Evolutionary conservation across 1,284 basidiomycete genomes (phyloP).

Genomic region (Ceratobasidium sp.): DNA sequence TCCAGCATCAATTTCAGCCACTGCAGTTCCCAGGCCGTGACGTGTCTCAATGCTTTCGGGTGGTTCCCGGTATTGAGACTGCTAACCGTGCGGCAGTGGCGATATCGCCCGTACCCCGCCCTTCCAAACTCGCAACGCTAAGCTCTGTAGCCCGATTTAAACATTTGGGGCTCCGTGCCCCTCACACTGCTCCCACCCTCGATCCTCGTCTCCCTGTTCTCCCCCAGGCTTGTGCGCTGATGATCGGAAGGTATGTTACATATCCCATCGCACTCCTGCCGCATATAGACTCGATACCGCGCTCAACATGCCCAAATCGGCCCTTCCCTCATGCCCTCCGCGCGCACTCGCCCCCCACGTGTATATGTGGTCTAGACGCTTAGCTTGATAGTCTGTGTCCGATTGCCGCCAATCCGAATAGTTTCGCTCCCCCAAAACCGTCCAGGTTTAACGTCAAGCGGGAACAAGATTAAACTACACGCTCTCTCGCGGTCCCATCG

Average conservation of each 20-base stretch:
- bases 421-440: conserved; percentile 29
- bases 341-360: conserved; percentile 39
- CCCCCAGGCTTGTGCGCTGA: conserved; percentile 29
- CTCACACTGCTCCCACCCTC: conserved; percentile 19
- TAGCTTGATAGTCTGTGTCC: neutral
- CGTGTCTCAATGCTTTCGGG: neutral
- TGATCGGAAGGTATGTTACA: conserved; percentile 37
- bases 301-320: conserved; percentile 25
- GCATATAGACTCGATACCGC: conserved; percentile 35
- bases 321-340: conserved; percentile 37
- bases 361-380: conserved; percentile 40
- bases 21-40: neutral
- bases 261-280: conserved; percentile 29
- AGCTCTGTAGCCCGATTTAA: conserved; percentile 9
- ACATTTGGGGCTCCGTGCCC: conserved; percentile 14
- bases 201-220: conserved; percentile 13
- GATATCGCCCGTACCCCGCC: conserved; percentile 6
- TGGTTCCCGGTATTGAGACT: neutral
- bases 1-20: neutral
- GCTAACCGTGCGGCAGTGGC: neutral
- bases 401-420: conserved; percentile 5
- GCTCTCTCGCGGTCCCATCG: conserved; percentile 23
- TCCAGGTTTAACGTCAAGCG: conserved; percentile 19
- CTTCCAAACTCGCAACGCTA: neutral
- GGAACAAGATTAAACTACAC: conserved; percentile 30